Evolutionary conservation across 2,329 filamentous ascomycete genomes (phyloP).

Genomic region (Zymoseptoria tritici): DNA sequence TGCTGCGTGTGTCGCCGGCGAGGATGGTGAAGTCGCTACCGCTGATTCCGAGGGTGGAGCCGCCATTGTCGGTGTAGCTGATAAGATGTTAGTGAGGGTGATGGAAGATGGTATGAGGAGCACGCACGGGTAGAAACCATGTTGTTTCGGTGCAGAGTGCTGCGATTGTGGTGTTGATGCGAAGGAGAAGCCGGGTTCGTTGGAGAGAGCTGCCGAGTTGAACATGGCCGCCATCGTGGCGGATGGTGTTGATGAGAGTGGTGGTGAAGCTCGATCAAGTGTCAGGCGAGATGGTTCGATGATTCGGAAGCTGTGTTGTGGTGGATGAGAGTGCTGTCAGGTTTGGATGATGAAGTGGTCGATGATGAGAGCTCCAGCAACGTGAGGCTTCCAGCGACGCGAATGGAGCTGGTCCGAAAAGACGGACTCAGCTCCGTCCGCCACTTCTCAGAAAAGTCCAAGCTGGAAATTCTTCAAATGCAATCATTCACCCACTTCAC

Average conservation of each 20-base stretch:
- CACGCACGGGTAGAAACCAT: slow-evolving; percentile 85
- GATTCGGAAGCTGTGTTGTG: background rate
- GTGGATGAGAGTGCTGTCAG: background rate
- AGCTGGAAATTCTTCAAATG: background rate
- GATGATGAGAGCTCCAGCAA: slow-evolving; percentile 5
- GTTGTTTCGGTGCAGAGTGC: slow-evolving; percentile 49
- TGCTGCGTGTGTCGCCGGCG: slow-evolving; percentile 93
- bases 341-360: background rate
- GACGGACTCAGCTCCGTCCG: slow-evolving; percentile 1
- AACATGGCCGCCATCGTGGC: slow-evolving; percentile 49
- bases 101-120: background rate
- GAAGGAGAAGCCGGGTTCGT: slow-evolving; percentile 55
- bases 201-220: slow-evolving; percentile 43
- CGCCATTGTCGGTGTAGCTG: slow-evolving; percentile 96
- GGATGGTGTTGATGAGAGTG: background rate
- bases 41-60: slow-evolving; percentile 89
- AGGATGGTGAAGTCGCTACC: slow-evolving; percentile 93
- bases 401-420: slow-evolving; percentile 3
- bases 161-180: slow-evolving; percentile 40
- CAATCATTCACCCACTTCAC: background rate
- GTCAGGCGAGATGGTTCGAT: background rate
- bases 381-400: slow-evolving; percentile 13
- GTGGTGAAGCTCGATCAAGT: background rate
- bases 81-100: slow-evolving; percentile 4
- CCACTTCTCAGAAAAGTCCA: background rate